phyloP scores from a whole-genome alignment of 2,329 filamentous ascomycete species.

The Monosporascus sp. region DNA sequence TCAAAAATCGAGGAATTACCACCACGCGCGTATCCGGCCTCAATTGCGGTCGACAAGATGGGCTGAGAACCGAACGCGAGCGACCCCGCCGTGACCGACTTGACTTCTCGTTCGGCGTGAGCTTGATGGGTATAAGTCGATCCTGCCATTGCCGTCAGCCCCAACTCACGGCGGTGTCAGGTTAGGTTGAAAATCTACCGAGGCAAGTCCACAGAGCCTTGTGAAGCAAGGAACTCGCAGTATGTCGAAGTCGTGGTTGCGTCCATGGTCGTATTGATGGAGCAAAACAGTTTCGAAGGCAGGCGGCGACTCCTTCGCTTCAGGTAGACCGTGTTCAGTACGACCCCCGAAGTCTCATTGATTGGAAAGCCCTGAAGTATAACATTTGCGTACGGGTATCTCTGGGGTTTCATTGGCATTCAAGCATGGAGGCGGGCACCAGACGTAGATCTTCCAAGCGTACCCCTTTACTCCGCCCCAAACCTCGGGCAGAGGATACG shows the following conservation, averaged over 20 bases:
- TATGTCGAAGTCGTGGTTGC: neutral
- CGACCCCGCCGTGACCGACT: conserved; percentile 1
- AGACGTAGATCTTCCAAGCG: conserved; percentile 1
- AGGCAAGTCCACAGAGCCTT: neutral
- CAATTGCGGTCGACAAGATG: neutral
- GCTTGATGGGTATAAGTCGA: conserved; percentile 4
- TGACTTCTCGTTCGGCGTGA: conserved; percentile 1
- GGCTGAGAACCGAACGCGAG: conserved; percentile 2
- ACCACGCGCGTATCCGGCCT: neutral
- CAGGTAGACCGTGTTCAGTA: conserved; percentile 5
- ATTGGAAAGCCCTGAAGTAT: conserved; percentile 1
- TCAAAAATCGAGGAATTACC: conserved; percentile 6
- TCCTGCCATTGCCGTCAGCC: neutral
- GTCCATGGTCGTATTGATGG: neutral
- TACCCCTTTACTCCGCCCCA: conserved; percentile 10
- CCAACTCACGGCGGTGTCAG: neutral
- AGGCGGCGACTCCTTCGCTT: conserved; percentile 5
- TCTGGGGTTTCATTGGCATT: conserved; percentile 3
- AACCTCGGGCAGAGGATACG: conserved; percentile 4
- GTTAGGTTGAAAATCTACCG: neutral
- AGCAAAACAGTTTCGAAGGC: conserved; percentile 8
- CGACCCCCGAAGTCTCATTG: conserved; percentile 3
- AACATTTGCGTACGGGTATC: conserved; percentile 8
- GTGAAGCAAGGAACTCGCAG: neutral
- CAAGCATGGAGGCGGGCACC: neutral